These are phyloP conservation scores for Mortierella sp. DNA, from an alignment of 371 early-diverging fungal genomes.

Conservation along the genomic window DNA sequence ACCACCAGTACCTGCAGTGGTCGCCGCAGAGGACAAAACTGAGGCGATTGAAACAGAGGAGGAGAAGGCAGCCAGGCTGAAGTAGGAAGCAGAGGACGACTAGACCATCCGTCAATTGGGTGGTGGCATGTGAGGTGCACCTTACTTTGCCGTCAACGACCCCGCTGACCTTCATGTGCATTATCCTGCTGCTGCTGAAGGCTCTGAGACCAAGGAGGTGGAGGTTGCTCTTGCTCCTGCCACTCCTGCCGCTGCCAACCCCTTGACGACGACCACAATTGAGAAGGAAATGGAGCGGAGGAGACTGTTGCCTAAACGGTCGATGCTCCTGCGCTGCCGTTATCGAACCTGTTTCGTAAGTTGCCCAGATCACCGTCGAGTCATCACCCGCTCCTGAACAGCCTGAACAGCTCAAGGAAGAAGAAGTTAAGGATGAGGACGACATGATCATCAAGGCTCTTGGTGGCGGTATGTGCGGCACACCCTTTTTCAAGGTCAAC, in stretches of 20 bases:
- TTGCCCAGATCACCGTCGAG: background rate
- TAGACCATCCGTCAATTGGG: constrained; percentile 32
- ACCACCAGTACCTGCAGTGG: background rate
- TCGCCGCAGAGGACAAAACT: background rate
- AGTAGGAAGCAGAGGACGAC: constrained; percentile 47
- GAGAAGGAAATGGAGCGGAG: background rate
- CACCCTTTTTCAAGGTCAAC: constrained; percentile 36
- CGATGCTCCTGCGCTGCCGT: background rate
- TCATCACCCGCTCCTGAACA: background rate
- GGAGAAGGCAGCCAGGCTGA: constrained; percentile 23
- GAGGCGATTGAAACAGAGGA: constrained; percentile 18
- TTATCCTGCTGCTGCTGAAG: background rate
- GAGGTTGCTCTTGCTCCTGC: background rate
- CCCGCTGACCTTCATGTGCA: constrained; percentile 25
- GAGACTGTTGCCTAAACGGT: background rate
- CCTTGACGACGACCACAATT: background rate
- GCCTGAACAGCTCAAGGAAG: constrained; percentile 15
- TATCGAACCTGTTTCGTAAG: background rate
- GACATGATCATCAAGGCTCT: constrained; percentile 32
- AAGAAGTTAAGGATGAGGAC: constrained; percentile 36
- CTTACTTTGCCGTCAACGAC: constrained; percentile 40
- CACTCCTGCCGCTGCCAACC: background rate
- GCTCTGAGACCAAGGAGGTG: background rate
- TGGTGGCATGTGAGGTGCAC: constrained; percentile 44
- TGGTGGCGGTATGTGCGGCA: constrained; percentile 43